These are phyloP conservation scores for Fusarium circinatum DNA, from an alignment of 2,329 filamentous ascomycete genomes.

Conservation along the genomic window DNA sequence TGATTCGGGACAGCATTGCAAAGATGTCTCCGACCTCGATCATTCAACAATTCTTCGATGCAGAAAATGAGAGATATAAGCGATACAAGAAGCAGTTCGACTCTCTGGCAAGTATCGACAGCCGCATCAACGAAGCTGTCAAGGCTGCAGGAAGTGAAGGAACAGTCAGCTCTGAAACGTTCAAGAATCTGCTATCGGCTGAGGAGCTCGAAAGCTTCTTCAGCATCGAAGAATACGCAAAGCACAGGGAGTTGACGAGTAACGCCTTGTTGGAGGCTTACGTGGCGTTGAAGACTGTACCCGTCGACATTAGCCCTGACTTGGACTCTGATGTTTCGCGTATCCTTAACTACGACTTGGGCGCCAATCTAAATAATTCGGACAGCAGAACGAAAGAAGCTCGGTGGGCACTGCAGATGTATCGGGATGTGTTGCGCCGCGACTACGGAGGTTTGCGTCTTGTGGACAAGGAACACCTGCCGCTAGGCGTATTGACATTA, in stretches of 20 bases:
- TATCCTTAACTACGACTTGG: background rate
- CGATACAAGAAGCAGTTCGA: background rate
- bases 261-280: background rate
- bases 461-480: background rate
- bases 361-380: background rate
- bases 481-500: background rate
- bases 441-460: background rate
- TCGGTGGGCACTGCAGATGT: slow-evolving; percentile 1
- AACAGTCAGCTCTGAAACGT: background rate
- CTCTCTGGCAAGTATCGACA: background rate
- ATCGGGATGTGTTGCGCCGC: background rate
- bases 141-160: background rate
- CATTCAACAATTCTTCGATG: background rate
- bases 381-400: background rate
- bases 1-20: background rate
- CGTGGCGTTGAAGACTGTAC: background rate
- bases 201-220: background rate
- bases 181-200: background rate
- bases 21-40: background rate
- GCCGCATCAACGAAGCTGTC: background rate
- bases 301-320: background rate
- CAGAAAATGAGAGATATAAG: background rate
- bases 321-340: background rate
- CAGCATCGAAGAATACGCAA: background rate
- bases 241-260: background rate